Base-by-base conservation (phyloP, 2,329 filamentous ascomycete species). In the Sporothrix luriei region DNA sequence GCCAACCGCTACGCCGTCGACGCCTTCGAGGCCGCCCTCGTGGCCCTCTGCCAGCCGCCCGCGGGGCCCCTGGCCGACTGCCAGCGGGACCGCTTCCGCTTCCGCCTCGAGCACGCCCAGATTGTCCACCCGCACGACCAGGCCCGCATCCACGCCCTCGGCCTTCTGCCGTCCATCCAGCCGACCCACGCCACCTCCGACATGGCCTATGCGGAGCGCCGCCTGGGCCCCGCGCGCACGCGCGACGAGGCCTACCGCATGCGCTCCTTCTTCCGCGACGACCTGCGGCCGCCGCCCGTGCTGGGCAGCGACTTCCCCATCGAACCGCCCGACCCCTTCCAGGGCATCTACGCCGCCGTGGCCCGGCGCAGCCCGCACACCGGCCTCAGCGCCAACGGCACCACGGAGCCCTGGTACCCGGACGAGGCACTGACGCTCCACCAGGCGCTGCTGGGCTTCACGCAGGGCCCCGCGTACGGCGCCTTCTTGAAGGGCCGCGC, bases 291-390 rank as follows among this genome's bases (percentile, higher is more conserved):
- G 55, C 69, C 29, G 16, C 43, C 66, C 19, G 78, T 91, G 0
- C 81, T 92, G 1, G 90, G 90, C 2, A 90, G 87, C 64, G 90
- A 91, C 74, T 91, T 91, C 73, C 90, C 90, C 49, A 89, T 92
- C 9, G 89, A 91, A 76, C 89, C 89, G 2, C 84, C 88, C 0
- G 85, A 87, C 74, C 87, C 89, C 1, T 89, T 90, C 72, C 84
- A 88, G 69, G 90, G 89, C 21, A 87, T 91, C 51, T 91, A 90
- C 74, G 89, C 89, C 3, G 90, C 90, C 2, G 83, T 90, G 1
- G 84, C 88, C 14, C 81, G 90, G 69, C 84, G 83, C 54, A 87
- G 80, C 71, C 89, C 89, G 1, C 81, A 81, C 59, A 87, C 87
- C 0, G 85, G 84, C 0, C 79, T 78, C 1, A 84, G 84, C 21